Base-by-base conservation (phyloP, 2,329 filamentous ascomycete genomes). In the Cladosporium sp. region DNA sequence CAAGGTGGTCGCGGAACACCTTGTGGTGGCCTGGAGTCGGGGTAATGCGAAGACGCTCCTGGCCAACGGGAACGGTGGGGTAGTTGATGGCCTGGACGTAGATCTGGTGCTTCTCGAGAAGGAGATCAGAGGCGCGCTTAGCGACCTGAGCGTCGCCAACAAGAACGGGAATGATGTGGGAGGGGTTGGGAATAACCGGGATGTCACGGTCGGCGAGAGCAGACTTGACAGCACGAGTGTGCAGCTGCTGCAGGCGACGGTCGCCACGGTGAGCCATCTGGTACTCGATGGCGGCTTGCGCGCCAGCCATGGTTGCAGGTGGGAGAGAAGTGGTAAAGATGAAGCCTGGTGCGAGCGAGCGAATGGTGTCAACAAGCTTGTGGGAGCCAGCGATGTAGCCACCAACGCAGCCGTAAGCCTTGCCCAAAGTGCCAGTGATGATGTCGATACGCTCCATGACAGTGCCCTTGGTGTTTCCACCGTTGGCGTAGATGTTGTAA, bases 61-160 rank as follows among this genome's bases (percentile, higher is more conserved):
- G 92, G n/a, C 94, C 94, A 6, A 96, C 91, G 2, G 94, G 94
- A 2, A 99, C 94, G 52, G 94, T 99, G 2, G 94, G 94, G 76
- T 97, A 97, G 78, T 99, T 99, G 82, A 99, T 97, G 56, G 91
- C 91, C 77, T 99, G 94, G 24, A 99, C 94, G 72, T 99, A 99
- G 71, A 99, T 97, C 61, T 86, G 84, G 78, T 96, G 89, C 65
- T 96, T 88, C 65, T 89, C 86, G 13, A 99, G 83, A 20, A 99
- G 85, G 78, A 96, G 85, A 71, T 99, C 94, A 22, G 90, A 96
- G 7, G 94, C 94, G 66, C 87, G 81, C 80, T 94, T 97, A 59
- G 94, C 94, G 39, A 95, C 78, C 75, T 94, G 92, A 47, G 94
- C 94, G 69, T 96, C 94, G 59, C 94, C 94, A 50, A 99, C 93